Evolutionary conservation across 192 early-diverging fungal genomes (phyloP), one percentile per base, ranked within the genome.

Genomic region (Gigaspora rosea): DNA sequence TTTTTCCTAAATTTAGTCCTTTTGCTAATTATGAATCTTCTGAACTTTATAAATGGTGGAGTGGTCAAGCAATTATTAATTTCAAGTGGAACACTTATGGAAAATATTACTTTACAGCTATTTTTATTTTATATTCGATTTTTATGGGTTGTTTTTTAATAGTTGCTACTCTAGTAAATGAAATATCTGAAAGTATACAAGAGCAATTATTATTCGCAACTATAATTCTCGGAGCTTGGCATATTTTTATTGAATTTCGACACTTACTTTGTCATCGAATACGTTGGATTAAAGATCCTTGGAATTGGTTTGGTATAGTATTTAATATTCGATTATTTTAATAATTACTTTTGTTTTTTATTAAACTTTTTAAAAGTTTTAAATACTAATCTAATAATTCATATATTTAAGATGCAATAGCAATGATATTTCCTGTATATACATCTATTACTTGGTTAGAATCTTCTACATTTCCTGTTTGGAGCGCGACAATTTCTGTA

Each of bases 31-130:
- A 41, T 41, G 4, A 41, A 41, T 41, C 7, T 41, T 7, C 41
- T 41, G 32, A 69, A n/a, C 15, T 69, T 10, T 69, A 49, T 36
- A 69, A 50, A 69, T 46, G 16, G 11, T 69, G 67, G 67, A 18
- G 46, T 69, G 67, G 67, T 20, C 36, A 69, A 69, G 67, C 47
- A 48, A n/a, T 69, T 22, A 47, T 69, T 49, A 69, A 48, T 50
- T 69, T 69, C 36, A 69, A 69, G 22, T 69, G 67, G 67, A 46
- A 50, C 22, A 2, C 67, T 2, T 69, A 13, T 47, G 67, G 67
- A 49, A 22, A 13, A 27, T 69, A 69, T 48, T 69, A 69, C 46
- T 69, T 46, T 8, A 8, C 8, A 27, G 2, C 5, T 69, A 1
- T 1, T 27, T 27, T 27, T 27, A 27, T 27, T 27, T 12, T 7